Percentiles rank a stretch among this genome's conserved stretches.
phyloP scores from a whole-genome alignment of 225 moss, liverwort and hornwort genomes.

The Polytrichum commune region DNA sequence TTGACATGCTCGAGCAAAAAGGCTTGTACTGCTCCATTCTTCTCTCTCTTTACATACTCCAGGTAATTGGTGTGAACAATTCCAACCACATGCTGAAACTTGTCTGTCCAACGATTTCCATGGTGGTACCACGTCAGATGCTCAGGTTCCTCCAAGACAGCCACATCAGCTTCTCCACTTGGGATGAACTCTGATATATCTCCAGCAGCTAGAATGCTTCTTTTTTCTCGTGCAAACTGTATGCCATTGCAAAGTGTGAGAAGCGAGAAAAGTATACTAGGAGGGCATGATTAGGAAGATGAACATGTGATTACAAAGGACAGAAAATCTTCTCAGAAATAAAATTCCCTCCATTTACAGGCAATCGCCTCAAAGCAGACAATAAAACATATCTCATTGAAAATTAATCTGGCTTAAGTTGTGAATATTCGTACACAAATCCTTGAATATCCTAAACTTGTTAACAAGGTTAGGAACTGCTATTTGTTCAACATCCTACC shows the following conservation, averaged over 20 bases:
- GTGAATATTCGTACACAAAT: background rate
- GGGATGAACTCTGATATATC: slow-evolving; percentile 91
- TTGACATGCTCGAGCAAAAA: slow-evolving; percentile 85
- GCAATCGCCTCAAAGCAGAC: too few relatives aligned
- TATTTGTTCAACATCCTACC: slow-evolving; percentile 27
- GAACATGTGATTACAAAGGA: too few relatives aligned
- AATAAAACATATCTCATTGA: slow-evolving; percentile 12
- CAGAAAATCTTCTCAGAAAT: too few relatives aligned
- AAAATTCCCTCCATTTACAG: background rate
- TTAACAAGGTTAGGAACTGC: background rate
- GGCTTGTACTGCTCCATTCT: slow-evolving; percentile 67
- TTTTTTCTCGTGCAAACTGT: slow-evolving; percentile 84
- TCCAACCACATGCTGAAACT: slow-evolving; percentile 97
- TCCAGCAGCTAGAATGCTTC: slow-evolving; percentile 91
- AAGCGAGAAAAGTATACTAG: background rate
- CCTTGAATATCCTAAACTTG: background rate
- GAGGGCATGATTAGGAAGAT: too few relatives aligned
- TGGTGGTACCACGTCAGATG: slow-evolving; percentile 96
- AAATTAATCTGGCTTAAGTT: slow-evolving; percentile 8
- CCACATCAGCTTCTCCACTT: slow-evolving; percentile 86
- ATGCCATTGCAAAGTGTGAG: slow-evolving; percentile 4
- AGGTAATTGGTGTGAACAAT: slow-evolving; percentile 97
- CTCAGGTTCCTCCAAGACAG: slow-evolving; percentile 97
- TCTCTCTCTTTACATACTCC: slow-evolving; percentile 87
- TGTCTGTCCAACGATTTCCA: slow-evolving; percentile 93